Evolutionary conservation across 257 asterid genomes (phyloP), one percentile per base, ranked within the genome.

Genomic region (Penstemon newberryi): DNA sequence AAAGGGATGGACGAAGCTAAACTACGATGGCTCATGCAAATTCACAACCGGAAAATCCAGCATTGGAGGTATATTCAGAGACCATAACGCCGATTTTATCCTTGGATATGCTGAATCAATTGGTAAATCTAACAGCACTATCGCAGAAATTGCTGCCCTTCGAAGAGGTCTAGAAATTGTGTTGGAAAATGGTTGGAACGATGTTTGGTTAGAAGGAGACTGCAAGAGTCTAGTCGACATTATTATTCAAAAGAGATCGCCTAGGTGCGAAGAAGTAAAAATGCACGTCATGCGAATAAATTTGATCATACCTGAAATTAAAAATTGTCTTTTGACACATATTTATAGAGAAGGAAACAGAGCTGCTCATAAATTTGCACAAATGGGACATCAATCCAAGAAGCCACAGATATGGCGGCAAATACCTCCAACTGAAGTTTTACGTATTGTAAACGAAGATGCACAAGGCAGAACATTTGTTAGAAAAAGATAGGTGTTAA

Each of bases 1-100:
- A 15, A 63, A 47, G 0, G 92, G 94, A 3, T 92, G 94, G 96
- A 92, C 85, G 0, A 92, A 89, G 56, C 47, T 84, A 18, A 92
- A 89, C 82, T 89, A 75, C 69, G 96, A 92, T 50, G 98, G 96
- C 3, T 92, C 96, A 0, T 89, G 89, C 89, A 87, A 82, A 67
- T 74, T 79, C 80, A 75, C 80, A 60, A 83, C 92, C 0, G 94
- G 96, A 15, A 82, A 56, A 53, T 66, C 86, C 49, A 87, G 92
- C 85, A 86, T 89, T 49, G 94, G 96, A 8, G 96, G 95, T 5
- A 70, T 92, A 33, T 73, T 89, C 66, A 62, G 96, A 52, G 67
- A 92, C 80, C 90, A 89, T 8, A 77, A 86, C 0, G 96, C 96
- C 0, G 81, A 73, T 9, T 89, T 92, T 41, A 8, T 89, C 71